A percentile compares a stretch with the other conserved stretches of the same genome.
Conservation (phyloP, 139 green algal genomes). For the Chlorella sp. region DNA sequence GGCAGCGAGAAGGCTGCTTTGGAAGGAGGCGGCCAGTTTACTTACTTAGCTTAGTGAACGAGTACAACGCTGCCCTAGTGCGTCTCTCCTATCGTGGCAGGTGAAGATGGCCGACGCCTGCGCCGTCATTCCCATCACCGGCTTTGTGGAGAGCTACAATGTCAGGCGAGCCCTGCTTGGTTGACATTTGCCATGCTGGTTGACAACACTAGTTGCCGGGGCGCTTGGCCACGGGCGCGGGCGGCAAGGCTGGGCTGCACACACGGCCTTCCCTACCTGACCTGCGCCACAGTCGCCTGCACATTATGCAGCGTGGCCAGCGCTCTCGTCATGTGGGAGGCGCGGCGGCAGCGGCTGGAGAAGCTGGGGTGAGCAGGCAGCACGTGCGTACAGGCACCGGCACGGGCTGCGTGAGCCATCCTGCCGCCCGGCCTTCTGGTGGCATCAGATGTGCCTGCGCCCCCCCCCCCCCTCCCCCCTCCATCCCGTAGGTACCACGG, state of each 20-base stretch:
- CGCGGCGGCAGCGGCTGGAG: conserved; percentile 27
- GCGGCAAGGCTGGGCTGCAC: background rate
- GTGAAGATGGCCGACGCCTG: conserved; percentile 61
- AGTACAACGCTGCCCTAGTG: background rate
- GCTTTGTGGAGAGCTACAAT: conserved; percentile 87
- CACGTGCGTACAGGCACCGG: background rate
- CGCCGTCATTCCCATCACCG: conserved; percentile 71
- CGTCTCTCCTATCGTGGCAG: too few species aligned
- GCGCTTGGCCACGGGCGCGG: background rate
- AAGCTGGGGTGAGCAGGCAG: conserved; percentile 27
- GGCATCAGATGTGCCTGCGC: too few species aligned
- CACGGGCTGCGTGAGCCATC: background rate
- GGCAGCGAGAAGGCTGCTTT: background rate
- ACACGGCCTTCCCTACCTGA: background rate
- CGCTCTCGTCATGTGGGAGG: conserved; percentile 67
- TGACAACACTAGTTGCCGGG: background rate
- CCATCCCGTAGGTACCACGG: conserved; percentile 22
- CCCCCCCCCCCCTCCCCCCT: background rate
- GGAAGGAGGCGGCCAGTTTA: background rate
- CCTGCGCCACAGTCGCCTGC: background rate
- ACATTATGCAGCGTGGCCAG: conserved; percentile 46
- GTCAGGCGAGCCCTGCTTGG: conserved; percentile 59
- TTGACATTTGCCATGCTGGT: conserved; percentile 1
- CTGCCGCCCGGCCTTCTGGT: background rate
- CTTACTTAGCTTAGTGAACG: background rate